phyloP scores from a whole-genome alignment of 805 yeast species.

The Blastobotrys terrestris region DNA sequence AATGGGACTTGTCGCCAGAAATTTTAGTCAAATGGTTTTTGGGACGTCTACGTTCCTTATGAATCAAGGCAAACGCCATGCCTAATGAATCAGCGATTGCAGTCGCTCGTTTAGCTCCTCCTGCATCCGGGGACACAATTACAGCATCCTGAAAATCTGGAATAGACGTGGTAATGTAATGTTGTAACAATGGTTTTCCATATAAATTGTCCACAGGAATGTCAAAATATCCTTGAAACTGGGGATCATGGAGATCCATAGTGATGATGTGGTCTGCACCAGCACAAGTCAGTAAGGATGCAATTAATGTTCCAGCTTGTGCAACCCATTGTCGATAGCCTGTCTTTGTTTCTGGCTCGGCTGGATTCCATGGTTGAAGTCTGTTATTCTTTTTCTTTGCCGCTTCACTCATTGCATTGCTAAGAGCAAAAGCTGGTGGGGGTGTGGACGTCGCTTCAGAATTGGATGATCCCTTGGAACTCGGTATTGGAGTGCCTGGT shows the following conservation, averaged over 20 bases:
- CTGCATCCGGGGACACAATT: slow-evolving; percentile 96
- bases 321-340: slow-evolving; percentile 95
- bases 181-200: slow-evolving; percentile 80
- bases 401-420: slow-evolving; percentile 4
- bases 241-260: slow-evolving; percentile 97
- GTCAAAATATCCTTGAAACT: slow-evolving; percentile 95
- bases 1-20: slow-evolving; percentile 42
- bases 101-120: slow-evolving; percentile 97
- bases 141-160: slow-evolving; percentile 81
- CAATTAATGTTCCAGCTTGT: slow-evolving; percentile 88
- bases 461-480: neutral
- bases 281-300: slow-evolving; percentile 78
- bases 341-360: slow-evolving; percentile 34
- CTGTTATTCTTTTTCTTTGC: slow-evolving; percentile 1
- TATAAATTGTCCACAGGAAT: slow-evolving; percentile 93
- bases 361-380: slow-evolving; percentile 11
- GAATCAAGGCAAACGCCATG: slow-evolving; percentile 87
- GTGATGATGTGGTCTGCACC: slow-evolving; percentile 97
- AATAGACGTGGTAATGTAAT: slow-evolving; percentile 70
- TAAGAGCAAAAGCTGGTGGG: slow-evolving; percentile 8
- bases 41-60: slow-evolving; percentile 68
- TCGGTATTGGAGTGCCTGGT: slow-evolving; percentile 43
- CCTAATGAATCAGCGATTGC: slow-evolving; percentile 87
- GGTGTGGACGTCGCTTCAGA: neutral
- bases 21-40: slow-evolving; percentile 4